A percentile compares a stretch with the other conserved stretches of the same genome.
Conservation (phyloP, 129 eudicot species). For the Kitagawia praeruptora region DNA sequence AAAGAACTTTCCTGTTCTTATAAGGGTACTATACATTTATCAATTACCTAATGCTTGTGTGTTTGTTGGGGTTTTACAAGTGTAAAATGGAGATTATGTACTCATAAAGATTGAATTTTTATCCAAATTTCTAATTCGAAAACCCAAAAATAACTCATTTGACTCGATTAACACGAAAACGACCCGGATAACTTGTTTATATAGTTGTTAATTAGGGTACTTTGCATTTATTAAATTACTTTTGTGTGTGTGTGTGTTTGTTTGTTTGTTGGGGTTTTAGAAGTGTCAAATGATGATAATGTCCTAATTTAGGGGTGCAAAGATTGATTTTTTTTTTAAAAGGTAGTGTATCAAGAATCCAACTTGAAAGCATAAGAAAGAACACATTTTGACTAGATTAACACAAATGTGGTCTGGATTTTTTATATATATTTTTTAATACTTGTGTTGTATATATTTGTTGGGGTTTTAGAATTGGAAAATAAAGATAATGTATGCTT, state of each 20-base stretch:
- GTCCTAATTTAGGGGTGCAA: background rate
- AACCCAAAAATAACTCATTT: background rate
- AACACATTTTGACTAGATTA: background rate
- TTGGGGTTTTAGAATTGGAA: background rate
- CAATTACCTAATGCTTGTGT: background rate
- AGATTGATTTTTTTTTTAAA: too few relatives aligned
- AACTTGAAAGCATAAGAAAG: background rate
- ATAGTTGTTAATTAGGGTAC: too few relatives aligned
- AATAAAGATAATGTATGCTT: background rate
- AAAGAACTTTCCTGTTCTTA: constrained; percentile 69
- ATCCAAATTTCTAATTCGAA: background rate
- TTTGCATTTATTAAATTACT: too few relatives aligned
- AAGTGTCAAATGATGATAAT: background rate
- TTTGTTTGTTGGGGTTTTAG: background rate
- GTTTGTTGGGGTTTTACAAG: background rate
- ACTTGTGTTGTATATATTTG: background rate
- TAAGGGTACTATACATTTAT: constrained; percentile 34
- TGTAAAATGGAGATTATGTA: background rate
- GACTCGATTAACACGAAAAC: background rate
- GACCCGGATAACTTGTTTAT: background rate
- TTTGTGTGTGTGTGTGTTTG: too few relatives aligned
- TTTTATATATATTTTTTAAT: background rate
- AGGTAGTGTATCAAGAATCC: background rate
- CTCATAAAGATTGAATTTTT: background rate
- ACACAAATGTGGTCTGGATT: background rate